Percentiles rank a stretch among this genome's conserved stretches.
phyloP scores from a whole-genome alignment of 441 rosid genomes.

The Adansonia grandidieri region DNA sequence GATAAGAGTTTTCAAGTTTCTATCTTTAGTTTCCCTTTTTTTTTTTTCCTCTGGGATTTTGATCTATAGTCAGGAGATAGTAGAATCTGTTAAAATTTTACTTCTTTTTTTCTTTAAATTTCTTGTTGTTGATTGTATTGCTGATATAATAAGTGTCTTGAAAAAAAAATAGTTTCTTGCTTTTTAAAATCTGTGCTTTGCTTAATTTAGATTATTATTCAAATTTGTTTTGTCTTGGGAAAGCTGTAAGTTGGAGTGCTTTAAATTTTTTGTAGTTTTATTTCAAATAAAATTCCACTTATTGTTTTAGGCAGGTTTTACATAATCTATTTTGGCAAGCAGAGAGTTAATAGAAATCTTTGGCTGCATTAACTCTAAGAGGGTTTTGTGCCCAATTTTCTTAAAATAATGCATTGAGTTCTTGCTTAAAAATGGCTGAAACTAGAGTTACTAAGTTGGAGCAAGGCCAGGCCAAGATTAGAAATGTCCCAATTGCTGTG shows the following conservation, averaged over 20 bases:
- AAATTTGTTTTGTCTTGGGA: neutral
- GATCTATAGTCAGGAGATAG: slow-evolving; percentile 29
- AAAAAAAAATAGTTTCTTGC: neutral
- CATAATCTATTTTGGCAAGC: neutral
- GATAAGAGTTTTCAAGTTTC: neutral
- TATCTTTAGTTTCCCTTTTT: slow-evolving; percentile 15
- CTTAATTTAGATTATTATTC: neutral
- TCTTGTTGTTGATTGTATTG: neutral
- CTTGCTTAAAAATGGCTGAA: slow-evolving; percentile 70
- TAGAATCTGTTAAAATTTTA: slow-evolving; percentile 15
- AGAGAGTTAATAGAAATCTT: slow-evolving; percentile 21
- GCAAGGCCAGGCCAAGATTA: slow-evolving; percentile 79
- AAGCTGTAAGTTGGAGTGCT: slow-evolving; percentile 14
- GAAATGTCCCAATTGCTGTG: slow-evolving; percentile 90
- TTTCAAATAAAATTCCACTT: neutral
- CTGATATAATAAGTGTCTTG: neutral
- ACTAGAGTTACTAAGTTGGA: slow-evolving; percentile 71
- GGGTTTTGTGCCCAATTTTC: slow-evolving; percentile 21
- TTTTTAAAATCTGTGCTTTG: neutral
- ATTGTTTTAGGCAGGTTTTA: slow-evolving; percentile 27
- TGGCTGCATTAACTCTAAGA: slow-evolving; percentile 24
- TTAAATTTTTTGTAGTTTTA: neutral
- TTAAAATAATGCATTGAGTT: slow-evolving; percentile 30
- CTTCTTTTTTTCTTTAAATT: slow-evolving; percentile 7
- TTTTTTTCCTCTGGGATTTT: neutral